phyloP scores from a whole-genome alignment of 352 stramenopile species.

The Pythium utonaiense region DNA sequence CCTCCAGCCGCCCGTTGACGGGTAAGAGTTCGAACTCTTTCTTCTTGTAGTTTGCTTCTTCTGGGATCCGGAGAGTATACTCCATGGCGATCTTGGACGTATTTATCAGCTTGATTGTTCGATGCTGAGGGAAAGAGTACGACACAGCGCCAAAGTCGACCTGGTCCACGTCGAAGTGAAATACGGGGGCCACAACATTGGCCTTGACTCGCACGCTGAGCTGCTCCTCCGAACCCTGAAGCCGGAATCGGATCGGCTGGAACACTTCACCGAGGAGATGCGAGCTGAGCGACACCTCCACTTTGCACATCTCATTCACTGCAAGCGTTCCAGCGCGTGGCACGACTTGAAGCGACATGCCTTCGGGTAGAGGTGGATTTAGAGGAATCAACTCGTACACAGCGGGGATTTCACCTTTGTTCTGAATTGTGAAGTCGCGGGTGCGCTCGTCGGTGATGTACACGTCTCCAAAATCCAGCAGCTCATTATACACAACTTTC shows the following conservation, averaged over 20 bases:
- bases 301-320: slow-evolving; percentile 77
- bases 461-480: slow-evolving; percentile 94
- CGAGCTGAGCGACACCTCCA: slow-evolving; percentile 87
- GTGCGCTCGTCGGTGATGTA: slow-evolving; percentile 89
- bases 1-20: slow-evolving; percentile 60
- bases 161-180: slow-evolving; percentile 88
- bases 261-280: slow-evolving; percentile 86
- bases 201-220: slow-evolving; percentile 85
- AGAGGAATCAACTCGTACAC: slow-evolving; percentile 63
- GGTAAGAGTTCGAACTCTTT: slow-evolving; percentile 90
- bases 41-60: slow-evolving; percentile 89
- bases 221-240: slow-evolving; percentile 87
- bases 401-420: slow-evolving; percentile 92
- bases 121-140: slow-evolving; percentile 87
- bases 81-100: slow-evolving; percentile 92
- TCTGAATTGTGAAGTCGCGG: slow-evolving; percentile 91
- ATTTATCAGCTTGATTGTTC: slow-evolving; percentile 85
- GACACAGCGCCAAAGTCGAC: slow-evolving; percentile 92
- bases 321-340: slow-evolving; percentile 53
- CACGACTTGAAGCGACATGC: slow-evolving; percentile 38
- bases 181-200: slow-evolving; percentile 90
- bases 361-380: slow-evolving; percentile 25
- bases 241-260: slow-evolving; percentile 75
- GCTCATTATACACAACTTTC: slow-evolving; percentile 91
- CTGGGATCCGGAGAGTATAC: slow-evolving; percentile 87